phyloP scores from a whole-genome alignment of 345 rosid species.

The Eucalyptus dawsonii region DNA sequence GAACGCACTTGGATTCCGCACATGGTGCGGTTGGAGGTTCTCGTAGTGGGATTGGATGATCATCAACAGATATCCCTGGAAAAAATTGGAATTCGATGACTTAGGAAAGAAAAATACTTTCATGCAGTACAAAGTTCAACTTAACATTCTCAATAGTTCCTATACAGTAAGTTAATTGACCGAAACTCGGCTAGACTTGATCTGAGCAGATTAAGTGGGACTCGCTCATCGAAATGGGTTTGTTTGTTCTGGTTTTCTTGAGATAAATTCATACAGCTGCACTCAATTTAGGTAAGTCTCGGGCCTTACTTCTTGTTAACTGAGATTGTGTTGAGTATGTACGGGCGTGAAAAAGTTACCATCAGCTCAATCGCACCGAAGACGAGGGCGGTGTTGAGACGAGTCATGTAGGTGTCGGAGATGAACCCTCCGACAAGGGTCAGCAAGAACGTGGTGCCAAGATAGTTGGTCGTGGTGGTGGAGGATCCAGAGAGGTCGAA shows the following conservation, averaged over 20 bases:
- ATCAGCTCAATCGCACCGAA: slow-evolving; percentile 1
- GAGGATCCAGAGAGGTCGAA: slow-evolving; percentile 13
- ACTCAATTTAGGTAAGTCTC: background rate
- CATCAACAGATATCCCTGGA: slow-evolving; percentile 8
- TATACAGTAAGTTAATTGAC: background rate
- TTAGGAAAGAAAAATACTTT: background rate
- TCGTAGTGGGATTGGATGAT: slow-evolving; percentile 9
- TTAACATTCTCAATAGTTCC: background rate
- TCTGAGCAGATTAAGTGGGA: background rate
- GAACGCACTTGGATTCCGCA: slow-evolving; percentile 1
- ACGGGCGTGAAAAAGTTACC: background rate
- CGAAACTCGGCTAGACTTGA: background rate
- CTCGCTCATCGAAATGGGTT: background rate
- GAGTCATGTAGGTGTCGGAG: slow-evolving; percentile 10
- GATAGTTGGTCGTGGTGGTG: slow-evolving; percentile 15
- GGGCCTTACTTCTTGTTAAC: background rate
- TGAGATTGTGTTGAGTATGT: background rate
- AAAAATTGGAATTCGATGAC: background rate
- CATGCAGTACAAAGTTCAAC: background rate
- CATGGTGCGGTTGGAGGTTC: slow-evolving; percentile 4
- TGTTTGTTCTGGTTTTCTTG: background rate
- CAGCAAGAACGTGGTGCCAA: slow-evolving; percentile 6
- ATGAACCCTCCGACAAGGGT: slow-evolving; percentile 15
- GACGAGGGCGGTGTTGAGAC: slow-evolving; percentile 6
- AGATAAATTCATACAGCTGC: background rate